Percentiles rank a stretch among this genome's conserved stretches.
Evolutionary conservation across 345 rosid genomes (phyloP).

Genomic region (Citrus mangshanensis): DNA sequence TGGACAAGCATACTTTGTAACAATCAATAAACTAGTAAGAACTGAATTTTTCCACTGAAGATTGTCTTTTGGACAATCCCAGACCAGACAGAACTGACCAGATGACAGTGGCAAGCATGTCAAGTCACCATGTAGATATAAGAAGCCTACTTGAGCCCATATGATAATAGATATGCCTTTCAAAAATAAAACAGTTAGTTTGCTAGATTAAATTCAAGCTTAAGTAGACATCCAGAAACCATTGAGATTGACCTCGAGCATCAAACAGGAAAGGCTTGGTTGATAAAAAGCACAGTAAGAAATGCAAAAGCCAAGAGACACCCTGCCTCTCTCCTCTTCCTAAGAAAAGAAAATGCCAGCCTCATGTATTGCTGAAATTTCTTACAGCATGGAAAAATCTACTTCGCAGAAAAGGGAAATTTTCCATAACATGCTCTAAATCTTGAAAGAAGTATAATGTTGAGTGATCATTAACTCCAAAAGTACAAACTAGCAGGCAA

Average conservation of each 20-base stretch:
- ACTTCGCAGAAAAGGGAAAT: too few species aligned
- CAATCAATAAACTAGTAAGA: background rate
- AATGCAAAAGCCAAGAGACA: background rate
- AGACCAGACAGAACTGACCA: constrained; percentile 1
- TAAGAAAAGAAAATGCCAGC: background rate
- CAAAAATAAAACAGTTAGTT: background rate
- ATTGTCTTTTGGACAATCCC: background rate
- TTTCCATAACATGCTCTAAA: too few species aligned
- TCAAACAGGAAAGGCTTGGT: background rate
- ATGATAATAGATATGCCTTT: background rate
- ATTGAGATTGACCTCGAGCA: background rate
- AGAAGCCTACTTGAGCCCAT: background rate
- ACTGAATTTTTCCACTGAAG: background rate
- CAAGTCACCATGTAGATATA: background rate
- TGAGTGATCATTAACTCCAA: too few species aligned
- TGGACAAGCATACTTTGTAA: background rate
- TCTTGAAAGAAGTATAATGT: too few species aligned
- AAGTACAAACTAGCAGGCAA: too few species aligned
- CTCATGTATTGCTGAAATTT: background rate
- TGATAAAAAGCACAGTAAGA: background rate
- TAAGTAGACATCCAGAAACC: background rate
- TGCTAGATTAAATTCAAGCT: background rate
- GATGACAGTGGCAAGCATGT: constrained; percentile 10
- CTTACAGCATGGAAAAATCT: too few species aligned
- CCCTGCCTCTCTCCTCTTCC: background rate